A percentile compares a stretch with the other conserved stretches of the same genome.
Conservation (phyloP, 441 rosid genomes). For the Gossypium davidsonii region DNA sequence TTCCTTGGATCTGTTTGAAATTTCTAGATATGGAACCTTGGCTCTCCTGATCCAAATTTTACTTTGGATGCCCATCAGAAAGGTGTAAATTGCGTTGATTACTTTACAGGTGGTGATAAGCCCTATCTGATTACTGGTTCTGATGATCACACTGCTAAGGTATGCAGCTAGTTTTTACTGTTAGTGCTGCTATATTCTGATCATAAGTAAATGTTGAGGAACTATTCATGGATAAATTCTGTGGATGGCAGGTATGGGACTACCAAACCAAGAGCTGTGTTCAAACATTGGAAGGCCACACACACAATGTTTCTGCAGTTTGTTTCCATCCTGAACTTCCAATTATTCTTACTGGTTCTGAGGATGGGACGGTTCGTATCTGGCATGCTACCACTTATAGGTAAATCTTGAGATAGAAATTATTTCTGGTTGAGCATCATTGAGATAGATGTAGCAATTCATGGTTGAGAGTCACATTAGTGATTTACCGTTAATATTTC, state of each 20-base stretch:
- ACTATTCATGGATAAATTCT: constrained; percentile 15
- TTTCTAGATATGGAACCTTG: constrained; percentile 88
- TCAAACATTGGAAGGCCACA: constrained; percentile 66
- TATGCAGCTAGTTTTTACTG: constrained; percentile 21
- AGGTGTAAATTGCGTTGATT: constrained; percentile 93
- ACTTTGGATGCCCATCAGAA: constrained; percentile 89
- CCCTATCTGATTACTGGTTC: constrained; percentile 89
- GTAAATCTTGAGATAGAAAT: constrained; percentile 27
- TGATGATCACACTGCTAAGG: constrained; percentile 96
- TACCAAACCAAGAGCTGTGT: constrained; percentile 56
- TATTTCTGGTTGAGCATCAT: background rate
- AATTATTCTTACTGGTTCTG: constrained; percentile 67
- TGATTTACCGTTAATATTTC: background rate
- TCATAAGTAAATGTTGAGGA: constrained; percentile 10
- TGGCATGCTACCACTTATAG: constrained; percentile 65
- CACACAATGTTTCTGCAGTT: constrained; percentile 65
- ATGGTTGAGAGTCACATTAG: background rate
- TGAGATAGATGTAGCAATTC: background rate
- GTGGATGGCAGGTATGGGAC: constrained; percentile 54
- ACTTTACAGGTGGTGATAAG: constrained; percentile 84
- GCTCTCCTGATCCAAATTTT: constrained; percentile 88
- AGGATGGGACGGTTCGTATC: constrained; percentile 67
- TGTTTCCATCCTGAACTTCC: constrained; percentile 75
- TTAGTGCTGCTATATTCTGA: constrained; percentile 3
- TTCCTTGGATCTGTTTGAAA: constrained; percentile 9